phyloP scores from a whole-genome alignment of 228 moss, liverwort and hornwort species.

The Sphagnum fallax region DNA sequence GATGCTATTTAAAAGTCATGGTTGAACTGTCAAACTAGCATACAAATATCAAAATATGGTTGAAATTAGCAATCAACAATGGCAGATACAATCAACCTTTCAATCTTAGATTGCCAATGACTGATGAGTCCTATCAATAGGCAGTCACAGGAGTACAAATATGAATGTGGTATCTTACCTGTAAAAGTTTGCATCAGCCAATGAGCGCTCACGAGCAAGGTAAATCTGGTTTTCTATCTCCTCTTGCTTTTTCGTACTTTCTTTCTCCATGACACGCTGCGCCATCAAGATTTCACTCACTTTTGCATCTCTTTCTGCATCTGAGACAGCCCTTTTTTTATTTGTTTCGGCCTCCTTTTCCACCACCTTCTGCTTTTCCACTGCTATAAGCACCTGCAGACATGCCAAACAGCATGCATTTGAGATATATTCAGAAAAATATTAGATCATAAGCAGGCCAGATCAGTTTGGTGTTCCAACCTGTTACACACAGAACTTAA shows the following conservation, averaged over 20 bases:
- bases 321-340: conserved; percentile 90
- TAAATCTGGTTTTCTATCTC: conserved; percentile 89
- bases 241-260: conserved; percentile 80
- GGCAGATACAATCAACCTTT: background rate
- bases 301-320: conserved; percentile 93
- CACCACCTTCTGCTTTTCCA: conserved; percentile 97
- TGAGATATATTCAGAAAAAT: no score
- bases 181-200: conserved; percentile 88
- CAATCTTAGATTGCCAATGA: no score
- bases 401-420: no score
- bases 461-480: no score
- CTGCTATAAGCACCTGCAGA: conserved; percentile 77
- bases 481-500: no score
- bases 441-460: no score
- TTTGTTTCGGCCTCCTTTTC: conserved; percentile 97
- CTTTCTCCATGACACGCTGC: conserved; percentile 93
- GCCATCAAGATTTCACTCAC: conserved; percentile 86
- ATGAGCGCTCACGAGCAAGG: conserved; percentile 65
- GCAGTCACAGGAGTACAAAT: no score
- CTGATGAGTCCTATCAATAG: no score
- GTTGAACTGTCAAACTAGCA: background rate
- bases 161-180: conserved; percentile 14
- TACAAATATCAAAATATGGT: background rate
- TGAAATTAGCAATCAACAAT: background rate
- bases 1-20: no score